Conservation (phyloP, 164 flowering plant genomes). For the Cinnamomum chago region DNA sequence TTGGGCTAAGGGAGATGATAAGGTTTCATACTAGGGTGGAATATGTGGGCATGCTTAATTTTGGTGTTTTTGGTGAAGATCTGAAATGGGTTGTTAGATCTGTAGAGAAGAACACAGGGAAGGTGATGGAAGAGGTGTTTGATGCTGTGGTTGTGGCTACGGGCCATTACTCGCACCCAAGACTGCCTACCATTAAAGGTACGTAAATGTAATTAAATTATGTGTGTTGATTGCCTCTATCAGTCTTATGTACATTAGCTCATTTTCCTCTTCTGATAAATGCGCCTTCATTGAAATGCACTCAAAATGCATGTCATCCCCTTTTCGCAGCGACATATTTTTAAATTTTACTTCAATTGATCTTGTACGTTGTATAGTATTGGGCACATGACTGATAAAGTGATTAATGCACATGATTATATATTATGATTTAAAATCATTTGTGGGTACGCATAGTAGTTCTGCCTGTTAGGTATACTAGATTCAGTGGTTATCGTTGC, state of each 20-base stretch:
- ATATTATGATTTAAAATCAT: no score
- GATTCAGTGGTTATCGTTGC: no score
- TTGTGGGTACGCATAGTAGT: no score
- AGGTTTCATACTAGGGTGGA: conserved; percentile 71
- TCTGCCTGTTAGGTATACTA: no score
- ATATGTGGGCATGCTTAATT: conserved; percentile 60
- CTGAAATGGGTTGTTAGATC: conserved; percentile 70
- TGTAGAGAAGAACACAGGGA: conserved; percentile 25
- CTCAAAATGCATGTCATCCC: no score
- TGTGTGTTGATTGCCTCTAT: background rate
- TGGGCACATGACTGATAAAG: no score
- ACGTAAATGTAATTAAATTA: background rate
- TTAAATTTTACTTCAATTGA: no score
- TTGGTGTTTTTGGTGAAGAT: conserved; percentile 35
- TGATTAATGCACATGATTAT: no score
- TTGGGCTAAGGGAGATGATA: conserved; percentile 66
- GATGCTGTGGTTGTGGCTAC: conserved; percentile 93
- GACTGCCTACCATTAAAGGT: conserved; percentile 83
- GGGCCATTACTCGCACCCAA: conserved; percentile 84
- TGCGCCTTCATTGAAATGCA: no score
- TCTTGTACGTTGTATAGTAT: no score
- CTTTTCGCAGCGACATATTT: accelerated
- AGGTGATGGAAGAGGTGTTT: conserved; percentile 60
- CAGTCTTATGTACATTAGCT: background rate
- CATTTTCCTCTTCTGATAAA: background rate